Evolutionary conservation across 1,139 yeast species (phyloP).

Genomic region (Nakaseomyces uthaithaninus): DNA sequence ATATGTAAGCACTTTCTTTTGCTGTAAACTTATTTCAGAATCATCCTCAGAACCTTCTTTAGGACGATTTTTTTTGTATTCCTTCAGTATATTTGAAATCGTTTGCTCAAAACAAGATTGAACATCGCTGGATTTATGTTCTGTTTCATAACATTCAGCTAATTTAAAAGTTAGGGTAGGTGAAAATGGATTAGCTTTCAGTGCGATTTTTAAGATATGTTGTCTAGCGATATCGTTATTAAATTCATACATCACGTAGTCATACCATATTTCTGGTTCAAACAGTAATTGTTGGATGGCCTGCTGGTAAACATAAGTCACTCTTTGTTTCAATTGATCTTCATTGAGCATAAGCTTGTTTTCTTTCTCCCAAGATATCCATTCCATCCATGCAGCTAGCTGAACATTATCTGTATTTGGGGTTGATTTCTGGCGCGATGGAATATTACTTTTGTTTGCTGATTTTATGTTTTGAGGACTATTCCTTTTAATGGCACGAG

Average conservation of each 20-base stretch:
- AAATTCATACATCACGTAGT: conserved; percentile 37
- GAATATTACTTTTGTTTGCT: conserved; percentile 37
- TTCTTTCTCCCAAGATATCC: conserved; percentile 73
- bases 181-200: conserved; percentile 63
- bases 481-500: conserved; percentile 40
- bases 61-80: conserved; percentile 30
- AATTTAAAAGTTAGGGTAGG: conserved; percentile 58
- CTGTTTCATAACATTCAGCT: conserved; percentile 63
- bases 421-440: conserved; percentile 16
- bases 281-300: conserved; percentile 62
- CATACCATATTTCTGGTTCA: conserved; percentile 82
- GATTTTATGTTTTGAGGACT: conserved; percentile 26
- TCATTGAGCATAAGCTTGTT: conserved; percentile 59
- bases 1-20: conserved; percentile 23
- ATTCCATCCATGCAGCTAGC: conserved; percentile 52
- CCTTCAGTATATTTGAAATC: conserved; percentile 37
- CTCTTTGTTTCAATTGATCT: conserved; percentile 45
- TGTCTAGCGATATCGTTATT: conserved; percentile 33
- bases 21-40: conserved; percentile 9
- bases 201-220: conserved; percentile 46
- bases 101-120: conserved; percentile 44
- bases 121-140: conserved; percentile 46
- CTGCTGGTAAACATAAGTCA: conserved; percentile 68
- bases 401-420: conserved; percentile 36
- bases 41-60: conserved; percentile 22